Conservation (phyloP, 352 stramenopile species). For the Globisporangium uncinulatum region DNA sequence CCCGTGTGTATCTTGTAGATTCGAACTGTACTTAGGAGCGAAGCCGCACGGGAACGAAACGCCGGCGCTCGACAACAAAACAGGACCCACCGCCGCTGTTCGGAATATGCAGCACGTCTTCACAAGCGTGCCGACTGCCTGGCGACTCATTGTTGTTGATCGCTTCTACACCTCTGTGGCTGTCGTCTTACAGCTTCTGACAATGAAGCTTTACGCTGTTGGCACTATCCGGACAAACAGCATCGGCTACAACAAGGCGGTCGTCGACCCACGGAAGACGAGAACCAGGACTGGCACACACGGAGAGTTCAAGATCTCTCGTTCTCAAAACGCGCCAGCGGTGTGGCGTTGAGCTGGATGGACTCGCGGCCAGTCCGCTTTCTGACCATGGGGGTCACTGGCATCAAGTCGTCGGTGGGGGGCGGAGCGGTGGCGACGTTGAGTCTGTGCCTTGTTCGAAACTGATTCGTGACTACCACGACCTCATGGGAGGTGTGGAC, state of each 20-base stretch:
- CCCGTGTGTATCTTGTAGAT: not conserved
- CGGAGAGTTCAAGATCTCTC: not conserved
- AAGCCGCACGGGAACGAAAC: not conserved
- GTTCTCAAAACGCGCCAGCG: not conserved
- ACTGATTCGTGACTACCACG: not conserved
- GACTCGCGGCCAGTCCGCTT: not conserved
- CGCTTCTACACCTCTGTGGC: not conserved
- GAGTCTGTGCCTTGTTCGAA: not conserved
- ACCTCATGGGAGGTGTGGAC: not conserved
- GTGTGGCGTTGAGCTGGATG: not conserved
- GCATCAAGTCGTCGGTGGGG: not conserved
- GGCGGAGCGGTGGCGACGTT: not conserved
- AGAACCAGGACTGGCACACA: too few species aligned
- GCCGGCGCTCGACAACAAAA: not conserved
- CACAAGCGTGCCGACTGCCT: not conserved
- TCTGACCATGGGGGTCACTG: not conserved
- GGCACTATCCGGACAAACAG: not conserved
- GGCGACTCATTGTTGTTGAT: not conserved
- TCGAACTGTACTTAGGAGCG: not conserved
- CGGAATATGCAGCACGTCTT: not conserved
- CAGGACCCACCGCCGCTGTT: not conserved
- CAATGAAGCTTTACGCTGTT: not conserved
- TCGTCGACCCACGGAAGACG: not conserved
- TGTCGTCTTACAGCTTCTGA: not conserved
- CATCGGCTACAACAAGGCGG: not conserved